A percentile compares a stretch with the other conserved stretches of the same genome.
Conservation (phyloP, 108 stramenopile genomes). For the Licmophora abbreviata region DNA sequence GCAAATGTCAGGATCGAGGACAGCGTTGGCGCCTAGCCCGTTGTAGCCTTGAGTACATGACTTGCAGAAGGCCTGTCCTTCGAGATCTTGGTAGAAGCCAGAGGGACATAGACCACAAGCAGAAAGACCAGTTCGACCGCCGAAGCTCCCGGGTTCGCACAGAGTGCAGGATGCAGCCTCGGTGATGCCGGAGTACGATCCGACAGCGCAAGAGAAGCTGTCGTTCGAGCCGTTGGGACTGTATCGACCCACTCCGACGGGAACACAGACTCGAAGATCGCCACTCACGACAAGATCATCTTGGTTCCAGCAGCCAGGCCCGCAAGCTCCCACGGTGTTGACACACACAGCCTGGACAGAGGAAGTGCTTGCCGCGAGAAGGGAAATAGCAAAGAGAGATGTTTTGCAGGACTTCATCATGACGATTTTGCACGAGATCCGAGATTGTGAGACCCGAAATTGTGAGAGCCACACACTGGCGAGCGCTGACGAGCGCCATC, state of each 20-base stretch:
- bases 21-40: background rate
- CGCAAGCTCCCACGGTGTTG: background rate
- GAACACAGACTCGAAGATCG: background rate
- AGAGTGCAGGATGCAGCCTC: background rate
- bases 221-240: slow-evolving; percentile 1
- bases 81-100: background rate
- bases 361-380: too few species aligned
- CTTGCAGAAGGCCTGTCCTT: background rate
- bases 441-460: too few species aligned
- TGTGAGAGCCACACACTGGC: too few species aligned
- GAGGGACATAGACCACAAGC: slow-evolving; percentile 2
- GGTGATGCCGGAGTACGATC: background rate
- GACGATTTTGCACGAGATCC: too few species aligned
- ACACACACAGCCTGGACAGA: slow-evolving; percentile 4
- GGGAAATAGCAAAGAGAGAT: too few species aligned
- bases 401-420: too few species aligned
- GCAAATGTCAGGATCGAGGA: too few species aligned
- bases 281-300: background rate
- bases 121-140: background rate
- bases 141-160: background rate
- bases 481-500: too few species aligned
- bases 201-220: background rate
- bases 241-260: slow-evolving; percentile 1
- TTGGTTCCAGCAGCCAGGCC: background rate
- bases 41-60: slow-evolving; percentile 1